phyloP scores from a whole-genome alignment of 2,329 filamentous ascomycete genomes.

The Bipolaris zeicola region DNA sequence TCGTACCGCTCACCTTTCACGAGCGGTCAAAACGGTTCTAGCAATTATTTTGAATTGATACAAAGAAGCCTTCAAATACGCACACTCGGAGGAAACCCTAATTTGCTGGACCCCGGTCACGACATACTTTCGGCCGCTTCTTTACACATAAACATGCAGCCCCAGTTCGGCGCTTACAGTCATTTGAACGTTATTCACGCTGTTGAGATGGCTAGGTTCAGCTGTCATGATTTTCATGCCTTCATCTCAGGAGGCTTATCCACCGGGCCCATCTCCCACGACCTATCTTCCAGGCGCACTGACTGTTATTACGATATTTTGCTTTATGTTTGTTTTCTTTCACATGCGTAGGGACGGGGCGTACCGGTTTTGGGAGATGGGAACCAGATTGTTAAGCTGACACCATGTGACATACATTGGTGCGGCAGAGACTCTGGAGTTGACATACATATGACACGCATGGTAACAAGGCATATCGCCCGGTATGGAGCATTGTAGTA shows the following conservation, averaged over 20 bases:
- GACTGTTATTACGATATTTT: not conserved
- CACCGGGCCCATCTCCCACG: not conserved
- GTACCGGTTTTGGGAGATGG: not conserved
- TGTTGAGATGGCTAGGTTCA: not conserved
- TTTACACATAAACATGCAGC: not conserved
- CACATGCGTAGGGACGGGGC: not conserved
- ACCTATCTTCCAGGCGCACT: not conserved
- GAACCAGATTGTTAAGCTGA: conserved; percentile 9
- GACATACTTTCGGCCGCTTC: not conserved
- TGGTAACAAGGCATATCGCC: not conserved
- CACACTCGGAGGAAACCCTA: conserved; percentile 1
- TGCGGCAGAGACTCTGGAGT: conserved; percentile 7
- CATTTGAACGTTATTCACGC: not conserved
- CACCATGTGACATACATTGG: not conserved
- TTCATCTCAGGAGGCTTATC: not conserved
- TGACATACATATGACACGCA: conserved; percentile 1
- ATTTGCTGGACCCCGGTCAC: not conserved
- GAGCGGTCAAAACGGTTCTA: conserved; percentile 10
- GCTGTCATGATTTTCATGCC: not conserved
- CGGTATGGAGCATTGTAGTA: not conserved
- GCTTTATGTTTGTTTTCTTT: not conserved
- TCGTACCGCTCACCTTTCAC: conserved; percentile 5
- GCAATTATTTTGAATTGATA: conserved; percentile 24
- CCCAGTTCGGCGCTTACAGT: not conserved
- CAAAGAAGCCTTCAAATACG: conserved; percentile 10